Conservation (phyloP, 352 stramenopile species). For the Lagenidium giganteum region DNA sequence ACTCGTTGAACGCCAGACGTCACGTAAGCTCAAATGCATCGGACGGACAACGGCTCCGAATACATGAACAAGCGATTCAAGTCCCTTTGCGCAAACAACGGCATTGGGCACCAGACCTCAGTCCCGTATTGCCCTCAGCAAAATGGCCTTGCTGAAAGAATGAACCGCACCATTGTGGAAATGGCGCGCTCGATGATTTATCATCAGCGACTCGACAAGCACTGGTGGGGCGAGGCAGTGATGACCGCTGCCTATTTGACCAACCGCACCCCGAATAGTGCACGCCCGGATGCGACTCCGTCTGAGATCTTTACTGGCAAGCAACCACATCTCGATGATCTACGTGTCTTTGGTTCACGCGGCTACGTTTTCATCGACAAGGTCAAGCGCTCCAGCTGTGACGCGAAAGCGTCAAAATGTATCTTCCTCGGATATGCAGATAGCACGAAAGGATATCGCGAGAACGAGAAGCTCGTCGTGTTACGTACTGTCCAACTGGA, state of each 20-base stretch:
- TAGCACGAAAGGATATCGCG: constrained; percentile 3
- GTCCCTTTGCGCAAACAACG: constrained; percentile 1
- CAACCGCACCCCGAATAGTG: too few relatives aligned
- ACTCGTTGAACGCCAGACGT: constrained; percentile 8
- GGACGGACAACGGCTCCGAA: constrained; percentile 18
- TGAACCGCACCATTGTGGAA: constrained; percentile 15
- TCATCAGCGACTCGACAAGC: constrained; percentile 4
- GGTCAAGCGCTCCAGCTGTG: background rate
- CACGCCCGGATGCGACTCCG: too few relatives aligned
- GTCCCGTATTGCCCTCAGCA: constrained; percentile 9
- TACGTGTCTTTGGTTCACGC: constrained; percentile 1
- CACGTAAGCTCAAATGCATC: constrained; percentile 1
- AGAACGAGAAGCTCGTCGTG: too few relatives aligned
- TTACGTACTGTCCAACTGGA: too few relatives aligned
- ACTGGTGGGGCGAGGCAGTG: constrained; percentile 6
- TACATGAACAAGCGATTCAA: constrained; percentile 6
- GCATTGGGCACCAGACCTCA: constrained; percentile 13
- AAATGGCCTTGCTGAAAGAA: constrained; percentile 16
- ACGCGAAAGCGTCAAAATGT: background rate
- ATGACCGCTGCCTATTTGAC: too few relatives aligned
- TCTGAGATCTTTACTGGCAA: too few relatives aligned
- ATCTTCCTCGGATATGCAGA: constrained; percentile 6
- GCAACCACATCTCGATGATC: background rate
- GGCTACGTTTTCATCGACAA: constrained; percentile 1
- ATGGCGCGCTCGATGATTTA: constrained; percentile 11